Evolutionary conservation across 129 eudicot species (phyloP).

Genomic region (Gnaphalium uliginosum): DNA sequence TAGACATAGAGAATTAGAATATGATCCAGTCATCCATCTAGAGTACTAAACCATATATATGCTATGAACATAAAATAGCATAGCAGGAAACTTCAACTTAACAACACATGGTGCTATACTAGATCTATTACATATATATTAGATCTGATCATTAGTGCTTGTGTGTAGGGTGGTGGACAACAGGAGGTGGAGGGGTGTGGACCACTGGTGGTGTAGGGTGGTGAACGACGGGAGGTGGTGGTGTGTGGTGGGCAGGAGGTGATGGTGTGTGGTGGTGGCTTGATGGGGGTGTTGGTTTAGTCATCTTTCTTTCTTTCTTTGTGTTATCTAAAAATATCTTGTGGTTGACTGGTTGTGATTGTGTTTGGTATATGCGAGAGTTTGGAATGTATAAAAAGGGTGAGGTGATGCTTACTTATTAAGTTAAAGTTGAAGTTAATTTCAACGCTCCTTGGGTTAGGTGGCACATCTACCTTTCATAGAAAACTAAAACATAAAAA

Average conservation of each 20-base stretch:
- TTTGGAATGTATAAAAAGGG: slow-evolving; percentile 9
- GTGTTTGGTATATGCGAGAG: background rate
- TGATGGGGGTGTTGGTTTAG: slow-evolving; percentile 34
- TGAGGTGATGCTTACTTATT: slow-evolving; percentile 3
- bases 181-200: slow-evolving; percentile 30
- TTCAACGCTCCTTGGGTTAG: slow-evolving; percentile 26
- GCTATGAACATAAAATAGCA: slow-evolving; percentile 17
- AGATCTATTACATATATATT: too few species aligned
- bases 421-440: background rate
- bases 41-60: slow-evolving; percentile 12
- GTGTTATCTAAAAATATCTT: background rate
- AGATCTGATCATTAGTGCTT: slow-evolving; percentile 8
- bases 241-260: slow-evolving; percentile 23
- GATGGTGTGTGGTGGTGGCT: slow-evolving; percentile 20
- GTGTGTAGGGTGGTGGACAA: slow-evolving; percentile 29
- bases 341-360: background rate
- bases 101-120: slow-evolving; percentile 20
- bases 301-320: slow-evolving; percentile 24
- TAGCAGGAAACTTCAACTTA: slow-evolving; percentile 12
- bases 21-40: slow-evolving; percentile 8
- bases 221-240: slow-evolving; percentile 33
- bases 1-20: slow-evolving; percentile 12
- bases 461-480: slow-evolving; percentile 18
- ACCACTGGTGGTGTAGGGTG: slow-evolving; percentile 32
- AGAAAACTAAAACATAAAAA: background rate